Conservation (phyloP, 768 basidiomycete species). For the Boletus eberwhitei region DNA sequence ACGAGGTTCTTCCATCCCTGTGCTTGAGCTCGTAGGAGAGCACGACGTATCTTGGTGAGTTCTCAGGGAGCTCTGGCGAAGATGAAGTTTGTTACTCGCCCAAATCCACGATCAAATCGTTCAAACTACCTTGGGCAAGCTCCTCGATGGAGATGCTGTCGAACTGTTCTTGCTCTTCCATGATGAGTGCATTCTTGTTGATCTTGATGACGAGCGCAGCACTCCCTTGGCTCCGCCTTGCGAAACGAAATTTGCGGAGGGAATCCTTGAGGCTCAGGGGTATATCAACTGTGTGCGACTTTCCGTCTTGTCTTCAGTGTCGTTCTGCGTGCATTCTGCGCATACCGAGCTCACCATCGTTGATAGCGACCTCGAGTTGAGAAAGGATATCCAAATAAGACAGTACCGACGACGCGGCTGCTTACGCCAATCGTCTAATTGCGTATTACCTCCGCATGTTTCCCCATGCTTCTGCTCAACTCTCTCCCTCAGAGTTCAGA, state of each 20-base stretch:
- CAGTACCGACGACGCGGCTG: neutral
- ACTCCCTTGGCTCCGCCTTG: slow-evolving; percentile 58
- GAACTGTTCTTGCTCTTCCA: slow-evolving; percentile 83
- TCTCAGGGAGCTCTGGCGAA: slow-evolving; percentile 76
- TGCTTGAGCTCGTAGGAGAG: slow-evolving; percentile 82
- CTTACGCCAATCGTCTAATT: neutral
- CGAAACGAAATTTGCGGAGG: slow-evolving; percentile 81
- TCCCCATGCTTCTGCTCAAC: too few species aligned
- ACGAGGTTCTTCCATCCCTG: slow-evolving; percentile 77
- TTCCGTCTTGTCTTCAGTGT: neutral
- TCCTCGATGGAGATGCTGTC: slow-evolving; percentile 76
- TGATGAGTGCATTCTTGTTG: slow-evolving; percentile 73
- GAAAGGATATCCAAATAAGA: neutral
- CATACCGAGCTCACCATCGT: slow-evolving; percentile 22
- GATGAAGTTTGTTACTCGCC: neutral
- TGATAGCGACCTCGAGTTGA: neutral
- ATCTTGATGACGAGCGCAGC: slow-evolving; percentile 89
- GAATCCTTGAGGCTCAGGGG: slow-evolving; percentile 72
- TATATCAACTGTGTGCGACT: slow-evolving; percentile 72
- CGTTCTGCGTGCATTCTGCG: neutral
- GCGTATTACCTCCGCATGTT: too few species aligned
- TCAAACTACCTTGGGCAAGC: slow-evolving; percentile 70
- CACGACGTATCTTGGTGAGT: slow-evolving; percentile 81
- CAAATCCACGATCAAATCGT: neutral
- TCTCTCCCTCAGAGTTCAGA: too few species aligned